A percentile compares a stretch with the other conserved stretches of the same genome.
Evolutionary conservation across 2,329 filamentous ascomycete species (phyloP).

Genomic region (Xylariaceae sp.): DNA sequence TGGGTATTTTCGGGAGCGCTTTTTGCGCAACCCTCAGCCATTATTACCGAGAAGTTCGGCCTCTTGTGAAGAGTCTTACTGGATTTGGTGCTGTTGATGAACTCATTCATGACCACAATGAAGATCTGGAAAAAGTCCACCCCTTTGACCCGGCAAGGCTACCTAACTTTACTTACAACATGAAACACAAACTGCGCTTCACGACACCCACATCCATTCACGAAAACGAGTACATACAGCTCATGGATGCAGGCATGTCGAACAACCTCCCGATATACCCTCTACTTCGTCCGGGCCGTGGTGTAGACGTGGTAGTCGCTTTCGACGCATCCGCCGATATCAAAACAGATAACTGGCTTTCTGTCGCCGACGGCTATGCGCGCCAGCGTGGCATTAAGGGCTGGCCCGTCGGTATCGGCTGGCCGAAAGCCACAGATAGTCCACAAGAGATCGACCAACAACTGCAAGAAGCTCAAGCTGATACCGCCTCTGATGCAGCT

Average conservation of each 20-base stretch:
- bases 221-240: conserved; percentile 64
- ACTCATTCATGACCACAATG: conserved; percentile 75
- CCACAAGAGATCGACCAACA: conserved; percentile 58
- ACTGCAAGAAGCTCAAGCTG: conserved; percentile 63
- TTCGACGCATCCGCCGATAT: conserved; percentile 96
- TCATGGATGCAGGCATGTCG: conserved; percentile 98
- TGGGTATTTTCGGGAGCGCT: conserved; percentile 95
- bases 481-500: conserved; percentile 56
- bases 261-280: conserved; percentile 98
- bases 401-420: conserved; percentile 93
- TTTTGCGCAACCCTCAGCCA: conserved; percentile 95
- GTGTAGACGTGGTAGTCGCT: conserved; percentile 85
- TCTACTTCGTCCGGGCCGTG: conserved; percentile 77
- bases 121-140: conserved; percentile 86
- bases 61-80: conserved; percentile 67
- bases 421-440: conserved; percentile 65
- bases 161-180: conserved; percentile 82
- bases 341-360: conserved; percentile 92
- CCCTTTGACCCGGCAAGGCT: conserved; percentile 89
- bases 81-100: conserved; percentile 76
- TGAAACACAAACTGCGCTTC: conserved; percentile 69
- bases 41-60: conserved; percentile 92
- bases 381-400: conserved; percentile 85
- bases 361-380: conserved; percentile 89
- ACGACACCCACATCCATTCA: conserved; percentile 77